Evolutionary conservation across 1,284 basidiomycete genomes (phyloP), one percentile per base, ranked within the genome.

Genomic region (Hymenochaete sp.): DNA sequence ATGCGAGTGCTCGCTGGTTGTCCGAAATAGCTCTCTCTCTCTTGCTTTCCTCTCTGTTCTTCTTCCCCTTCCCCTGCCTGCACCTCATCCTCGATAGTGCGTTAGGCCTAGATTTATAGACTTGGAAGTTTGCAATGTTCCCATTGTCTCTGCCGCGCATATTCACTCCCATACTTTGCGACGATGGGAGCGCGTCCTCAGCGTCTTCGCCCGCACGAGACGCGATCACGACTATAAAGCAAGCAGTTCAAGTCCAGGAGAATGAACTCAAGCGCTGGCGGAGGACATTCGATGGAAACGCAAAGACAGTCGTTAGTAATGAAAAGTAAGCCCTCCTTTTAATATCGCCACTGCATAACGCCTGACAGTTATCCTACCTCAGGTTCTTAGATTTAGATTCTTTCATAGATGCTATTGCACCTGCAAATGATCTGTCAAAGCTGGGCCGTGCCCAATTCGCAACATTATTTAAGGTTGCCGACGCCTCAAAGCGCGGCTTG

Each of bases 361-460:
- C 13, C 5, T n/a, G 32, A 18, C 21, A 3, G 3, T 19, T 26
- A 29, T 32, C 8, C 24, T n/a, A 38, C 8, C 16, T 54, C 27
- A 82, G 92, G 63, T 93, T 77, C 63, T 71, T 97, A 44, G 85
- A 86, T 63, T 68, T 72, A 28, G 80, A 89, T 32, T 81, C 82
- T 57, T 97, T 97, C 63, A 82, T 96, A 59, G 88, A 89, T 61
- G 91, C 93, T 44, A 93, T 96, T 61, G 90, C 86, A 28, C 90
- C 92, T 2, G 75, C 75, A 46, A 79, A 77, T 39, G 90, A 93
- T 67, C 72, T 91, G 56, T 74, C 78, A 51, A 88, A 84, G 64
- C 90, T 95, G 56, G 81, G 80, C 31, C 79, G 85, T 31, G 75
- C 82, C 14, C 92, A 95, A 60, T 96, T 91, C 59, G 80, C 77